These are phyloP conservation scores for Mucor mucedo DNA, from an alignment of 371 early-diverging fungal species.

Conservation along the genomic window DNA sequence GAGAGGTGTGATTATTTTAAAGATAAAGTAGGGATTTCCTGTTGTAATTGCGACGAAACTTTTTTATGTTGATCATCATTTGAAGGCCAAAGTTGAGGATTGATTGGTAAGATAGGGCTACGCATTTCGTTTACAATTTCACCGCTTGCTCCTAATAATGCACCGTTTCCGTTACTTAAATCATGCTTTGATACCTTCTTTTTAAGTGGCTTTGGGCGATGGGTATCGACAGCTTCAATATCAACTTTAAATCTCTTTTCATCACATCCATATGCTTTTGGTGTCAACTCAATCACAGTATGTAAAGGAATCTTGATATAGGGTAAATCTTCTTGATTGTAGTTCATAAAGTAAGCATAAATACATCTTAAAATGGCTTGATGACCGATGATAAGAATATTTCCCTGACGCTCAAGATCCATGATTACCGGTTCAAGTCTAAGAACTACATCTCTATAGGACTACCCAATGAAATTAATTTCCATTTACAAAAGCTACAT, in stretches of 20 bases:
- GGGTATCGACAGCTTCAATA: constrained; percentile 88
- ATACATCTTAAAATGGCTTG: constrained; percentile 94
- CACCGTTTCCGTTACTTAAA: neutral
- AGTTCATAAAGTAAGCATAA: constrained; percentile 92
- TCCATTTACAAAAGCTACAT: neutral
- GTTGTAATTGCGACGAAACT: constrained; percentile 3
- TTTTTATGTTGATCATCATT: constrained; percentile 4
- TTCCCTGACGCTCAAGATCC: constrained; percentile 96
- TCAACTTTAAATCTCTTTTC: constrained; percentile 87
- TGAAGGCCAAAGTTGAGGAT: constrained; percentile 23
- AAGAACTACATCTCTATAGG: constrained; percentile 77
- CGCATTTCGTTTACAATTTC: constrained; percentile 37
- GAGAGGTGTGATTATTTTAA: neutral
- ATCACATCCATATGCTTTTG: constrained; percentile 93
- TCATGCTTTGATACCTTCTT: constrained; percentile 19
- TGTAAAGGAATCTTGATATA: constrained; percentile 97
- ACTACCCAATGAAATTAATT: constrained; percentile 31
- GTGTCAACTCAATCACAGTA: constrained; percentile 92
- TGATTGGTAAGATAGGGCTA: constrained; percentile 36
- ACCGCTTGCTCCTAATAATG: constrained; percentile 43
- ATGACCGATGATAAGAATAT: constrained; percentile 95
- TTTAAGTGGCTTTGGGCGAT: constrained; percentile 64
- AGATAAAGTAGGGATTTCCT: constrained; percentile 1
- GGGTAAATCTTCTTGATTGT: constrained; percentile 90
- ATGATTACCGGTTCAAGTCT: constrained; percentile 84